These are phyloP conservation scores for Yamadazyma friedrichii DNA, from an alignment of 1,139 yeast species.

Conservation along the genomic window DNA sequence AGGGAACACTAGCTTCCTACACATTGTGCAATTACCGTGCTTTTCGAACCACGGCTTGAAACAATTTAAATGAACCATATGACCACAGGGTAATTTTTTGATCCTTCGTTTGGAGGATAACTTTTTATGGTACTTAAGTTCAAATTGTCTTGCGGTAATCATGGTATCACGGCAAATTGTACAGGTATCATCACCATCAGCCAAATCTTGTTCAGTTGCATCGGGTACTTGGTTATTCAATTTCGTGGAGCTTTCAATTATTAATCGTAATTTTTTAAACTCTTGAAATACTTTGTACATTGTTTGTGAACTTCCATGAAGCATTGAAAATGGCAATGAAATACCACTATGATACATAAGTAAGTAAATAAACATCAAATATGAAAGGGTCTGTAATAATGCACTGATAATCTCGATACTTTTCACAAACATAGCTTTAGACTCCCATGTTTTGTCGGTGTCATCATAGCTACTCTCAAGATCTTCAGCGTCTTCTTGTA, in stretches of 20 bases:
- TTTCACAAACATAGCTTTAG: constrained; percentile 61
- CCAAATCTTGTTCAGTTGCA: constrained; percentile 61
- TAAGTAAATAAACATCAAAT: constrained; percentile 35
- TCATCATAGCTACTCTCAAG: constrained; percentile 32
- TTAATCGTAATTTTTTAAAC: constrained; percentile 50
- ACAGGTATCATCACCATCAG: constrained; percentile 61
- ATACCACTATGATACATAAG: constrained; percentile 50
- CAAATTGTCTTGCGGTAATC: constrained; percentile 41
- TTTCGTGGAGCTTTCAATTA: constrained; percentile 60
- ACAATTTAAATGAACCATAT: constrained; percentile 87
- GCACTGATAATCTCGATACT: constrained; percentile 54
- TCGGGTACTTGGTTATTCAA: constrained; percentile 64
- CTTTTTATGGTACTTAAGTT: constrained; percentile 18
- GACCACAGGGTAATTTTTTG: constrained; percentile 79
- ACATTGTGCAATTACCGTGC: constrained; percentile 89
- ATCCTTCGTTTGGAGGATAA: constrained; percentile 52
- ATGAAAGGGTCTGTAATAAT: constrained; percentile 36
- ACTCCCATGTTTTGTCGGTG: constrained; percentile 67
- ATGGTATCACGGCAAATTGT: constrained; percentile 86
- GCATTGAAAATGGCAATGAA: constrained; percentile 63
- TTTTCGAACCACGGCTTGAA: constrained; percentile 91
- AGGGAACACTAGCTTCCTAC: constrained; percentile 68
- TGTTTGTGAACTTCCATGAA: constrained; percentile 66
- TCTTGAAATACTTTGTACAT: constrained; percentile 49
- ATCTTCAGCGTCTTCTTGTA: neutral